Base-by-base conservation (phyloP, 2,329 filamentous ascomycete genomes). In the Rhynchosporium agropyri region DNA sequence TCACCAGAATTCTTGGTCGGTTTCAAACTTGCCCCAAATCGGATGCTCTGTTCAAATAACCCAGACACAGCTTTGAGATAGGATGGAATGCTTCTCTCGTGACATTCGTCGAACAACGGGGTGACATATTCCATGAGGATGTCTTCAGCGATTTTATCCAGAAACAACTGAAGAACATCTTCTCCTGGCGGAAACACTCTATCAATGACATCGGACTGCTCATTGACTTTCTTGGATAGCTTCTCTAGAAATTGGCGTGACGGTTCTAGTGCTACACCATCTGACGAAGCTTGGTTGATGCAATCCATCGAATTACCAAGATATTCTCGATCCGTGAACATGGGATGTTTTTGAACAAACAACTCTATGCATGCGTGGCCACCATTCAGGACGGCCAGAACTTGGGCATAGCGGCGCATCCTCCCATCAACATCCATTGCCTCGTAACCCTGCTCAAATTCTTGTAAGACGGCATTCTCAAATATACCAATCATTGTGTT, bases 401-500 rank as follows among this genome's bases (percentile, higher is more conserved):
- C 92, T 70, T 92, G 87, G 2, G 93, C 93, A 76, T 97, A 98
- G 72, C 90, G 86, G 69, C 84, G 87, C 94, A 98, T 97, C 60
- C 88, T 83, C 2, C 91, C 92, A 68, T 96, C 90, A 60, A 96
- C 87, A 74, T 99, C 94, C 78, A 89, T 90, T 49, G 87, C 88
- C 74, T 95, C 91, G 69, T 96, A 96, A 3, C 92, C 95, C 72
- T 95, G 90, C 76, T 96, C 90, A 69, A 99, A 99, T 75, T 99
- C 95, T 55, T 90, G 85, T 58, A 97, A 78, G 3, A 96, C 93
- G 3, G 93, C 92, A 62, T 89, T 92, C 77, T 98, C 94, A 71
- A 99, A 99, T 63, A 95, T 88, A 43, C 83, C 83, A 68, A 89
- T 85, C 83, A 96, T 92, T 29, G 82, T 84, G 43, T 84, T 80